phyloP scores from a whole-genome alignment of 148 eudicot genomes.

The Oxyria digyna region DNA sequence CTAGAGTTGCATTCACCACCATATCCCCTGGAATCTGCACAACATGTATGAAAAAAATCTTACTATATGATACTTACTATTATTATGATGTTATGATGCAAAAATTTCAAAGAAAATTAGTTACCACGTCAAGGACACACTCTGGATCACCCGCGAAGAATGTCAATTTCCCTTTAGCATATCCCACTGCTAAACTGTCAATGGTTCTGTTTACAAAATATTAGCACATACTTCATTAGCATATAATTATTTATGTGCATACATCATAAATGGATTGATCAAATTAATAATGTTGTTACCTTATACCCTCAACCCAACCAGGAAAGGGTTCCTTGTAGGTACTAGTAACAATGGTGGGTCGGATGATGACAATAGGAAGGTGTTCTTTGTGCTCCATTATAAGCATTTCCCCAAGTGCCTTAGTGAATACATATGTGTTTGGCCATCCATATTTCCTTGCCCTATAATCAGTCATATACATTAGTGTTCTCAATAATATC shows the following conservation, averaged over 20 bases:
- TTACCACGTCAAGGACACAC: conserved; percentile 33
- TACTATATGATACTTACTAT: not conserved
- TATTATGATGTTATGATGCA: not conserved
- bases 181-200: conserved; percentile 52
- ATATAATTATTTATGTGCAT: no score
- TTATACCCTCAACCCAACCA: conserved; percentile 88
- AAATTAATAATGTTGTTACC: conserved; percentile 20
- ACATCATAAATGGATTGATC: no score
- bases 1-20: conserved; percentile 14
- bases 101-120: not conserved
- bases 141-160: conserved; percentile 44
- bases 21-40: conserved; percentile 14
- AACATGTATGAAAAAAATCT: no score
- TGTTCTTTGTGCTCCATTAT: conserved; percentile 33
- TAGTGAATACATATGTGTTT: conserved; percentile 77
- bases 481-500: not conserved
- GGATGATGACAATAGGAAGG: conserved; percentile 56
- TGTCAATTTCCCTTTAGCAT: conserved; percentile 51
- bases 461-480: conserved; percentile 15
- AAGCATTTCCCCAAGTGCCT: conserved; percentile 85
- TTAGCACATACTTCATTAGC: not conserved
- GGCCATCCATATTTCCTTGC: conserved; percentile 85
- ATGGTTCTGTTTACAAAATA: conserved; percentile 23
- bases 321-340: conserved; percentile 81
- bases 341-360: conserved; percentile 76